Conservation (phyloP, 495 filamentous ascomycete species). For the Penicillium verhagenii region DNA sequence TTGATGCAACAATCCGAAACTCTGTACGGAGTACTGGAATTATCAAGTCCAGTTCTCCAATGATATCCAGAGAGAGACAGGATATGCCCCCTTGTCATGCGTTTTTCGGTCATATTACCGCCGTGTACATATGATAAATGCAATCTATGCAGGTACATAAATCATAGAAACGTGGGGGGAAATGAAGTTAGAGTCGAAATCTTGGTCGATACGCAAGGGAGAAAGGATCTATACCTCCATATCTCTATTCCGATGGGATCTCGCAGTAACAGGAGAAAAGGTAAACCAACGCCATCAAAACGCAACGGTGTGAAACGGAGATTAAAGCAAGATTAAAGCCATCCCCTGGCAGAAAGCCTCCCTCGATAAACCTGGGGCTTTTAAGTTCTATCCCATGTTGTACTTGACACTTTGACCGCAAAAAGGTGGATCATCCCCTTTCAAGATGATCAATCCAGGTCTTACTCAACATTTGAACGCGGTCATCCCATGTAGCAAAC, state of each 20-base stretch:
- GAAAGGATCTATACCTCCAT: constrained; percentile 3
- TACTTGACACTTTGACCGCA: background rate
- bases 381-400: constrained; percentile 8
- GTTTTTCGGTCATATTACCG: background rate
- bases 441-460: background rate
- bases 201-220: constrained; percentile 14
- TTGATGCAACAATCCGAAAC: constrained; percentile 1
- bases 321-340: constrained; percentile 14
- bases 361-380: constrained; percentile 2
- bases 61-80: too few relatives aligned
- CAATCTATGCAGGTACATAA: background rate
- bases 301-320: background rate
- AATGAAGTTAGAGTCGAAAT: background rate
- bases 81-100: background rate
- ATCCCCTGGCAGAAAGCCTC: background rate
- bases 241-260: constrained; percentile 9
- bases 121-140: background rate
- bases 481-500: too few relatives aligned
- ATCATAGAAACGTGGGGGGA: background rate
- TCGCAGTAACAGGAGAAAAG: constrained; percentile 16
- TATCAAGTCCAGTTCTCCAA: too few relatives aligned
- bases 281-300: constrained; percentile 1
- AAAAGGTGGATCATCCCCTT: constrained; percentile 3
- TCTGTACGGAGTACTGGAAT: background rate
- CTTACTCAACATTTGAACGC: too few relatives aligned